These are phyloP conservation scores for Polytrichum commune DNA, from an alignment of 225 moss, liverwort and hornwort species.

Conservation along the genomic window DNA sequence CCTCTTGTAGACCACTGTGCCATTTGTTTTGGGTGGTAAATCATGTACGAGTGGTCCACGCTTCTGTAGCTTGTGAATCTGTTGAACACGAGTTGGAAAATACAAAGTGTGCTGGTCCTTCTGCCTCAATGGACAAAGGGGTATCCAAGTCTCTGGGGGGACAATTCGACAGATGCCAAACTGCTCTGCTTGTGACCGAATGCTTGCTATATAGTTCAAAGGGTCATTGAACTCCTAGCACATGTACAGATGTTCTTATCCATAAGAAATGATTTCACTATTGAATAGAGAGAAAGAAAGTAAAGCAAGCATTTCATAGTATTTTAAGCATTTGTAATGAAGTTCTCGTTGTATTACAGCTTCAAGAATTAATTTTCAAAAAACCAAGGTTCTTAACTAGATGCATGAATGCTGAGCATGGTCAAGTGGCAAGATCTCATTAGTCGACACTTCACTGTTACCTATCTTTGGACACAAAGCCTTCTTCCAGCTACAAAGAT, in stretches of 20 bases:
- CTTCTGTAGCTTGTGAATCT: slow-evolving; percentile 59
- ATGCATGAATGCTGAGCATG: too few relatives aligned
- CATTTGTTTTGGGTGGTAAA: slow-evolving; percentile 18
- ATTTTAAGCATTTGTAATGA: too few relatives aligned
- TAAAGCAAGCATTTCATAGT: neutral
- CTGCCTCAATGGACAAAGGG: slow-evolving; percentile 48
- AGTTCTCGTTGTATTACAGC: too few relatives aligned
- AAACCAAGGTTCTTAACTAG: too few relatives aligned
- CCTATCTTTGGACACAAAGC: too few relatives aligned
- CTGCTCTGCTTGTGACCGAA: slow-evolving; percentile 50
- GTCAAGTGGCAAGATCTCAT: too few relatives aligned
- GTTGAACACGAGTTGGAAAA: slow-evolving; percentile 61
- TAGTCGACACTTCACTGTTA: too few relatives aligned
- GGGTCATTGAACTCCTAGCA: slow-evolving; percentile 64
- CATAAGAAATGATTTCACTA: slow-evolving; percentile 3
- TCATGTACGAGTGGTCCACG: slow-evolving; percentile 33
- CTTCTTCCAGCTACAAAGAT: too few relatives aligned
- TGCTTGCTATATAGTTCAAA: slow-evolving; percentile 56
- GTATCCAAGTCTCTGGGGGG: slow-evolving; percentile 50
- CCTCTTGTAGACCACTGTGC: slow-evolving; percentile 1
- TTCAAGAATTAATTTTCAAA: too few relatives aligned
- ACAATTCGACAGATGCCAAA: slow-evolving; percentile 64
- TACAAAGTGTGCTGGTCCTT: slow-evolving; percentile 27
- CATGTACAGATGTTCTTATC: neutral
- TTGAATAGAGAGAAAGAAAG: slow-evolving; percentile 5